These are phyloP conservation scores for Saccharum hybrid DNA, from an alignment of 202 grass and related monocot genomes.

Conservation along the genomic window DNA sequence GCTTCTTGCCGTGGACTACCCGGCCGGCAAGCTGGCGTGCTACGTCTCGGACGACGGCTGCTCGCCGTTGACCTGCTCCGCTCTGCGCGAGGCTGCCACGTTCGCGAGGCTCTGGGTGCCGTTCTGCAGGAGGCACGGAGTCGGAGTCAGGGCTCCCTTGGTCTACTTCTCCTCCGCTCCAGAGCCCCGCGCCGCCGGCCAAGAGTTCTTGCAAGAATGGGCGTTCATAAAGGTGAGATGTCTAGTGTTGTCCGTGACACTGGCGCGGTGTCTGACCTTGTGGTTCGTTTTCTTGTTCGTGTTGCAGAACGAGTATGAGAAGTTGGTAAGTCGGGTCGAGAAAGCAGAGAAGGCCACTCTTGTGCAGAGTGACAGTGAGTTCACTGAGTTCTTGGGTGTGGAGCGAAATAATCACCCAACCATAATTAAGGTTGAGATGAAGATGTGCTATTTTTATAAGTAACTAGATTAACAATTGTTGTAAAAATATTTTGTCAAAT, in stretches of 20 bases:
- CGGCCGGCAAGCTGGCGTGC: slow-evolving; percentile 54
- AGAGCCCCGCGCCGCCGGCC: background rate
- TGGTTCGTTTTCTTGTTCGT: background rate
- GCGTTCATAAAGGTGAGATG: slow-evolving; percentile 10
- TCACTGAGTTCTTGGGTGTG: slow-evolving; percentile 39
- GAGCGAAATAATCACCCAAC: slow-evolving; percentile 45
- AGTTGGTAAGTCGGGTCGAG: slow-evolving; percentile 23
- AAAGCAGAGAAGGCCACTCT: slow-evolving; percentile 34
- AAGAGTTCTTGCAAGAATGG: slow-evolving; percentile 37
- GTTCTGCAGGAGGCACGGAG: slow-evolving; percentile 59
- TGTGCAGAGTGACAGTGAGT: background rate
- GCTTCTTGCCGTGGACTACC: slow-evolving; percentile 68
- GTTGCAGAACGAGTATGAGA: slow-evolving; percentile 39
- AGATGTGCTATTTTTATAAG: too few species aligned
- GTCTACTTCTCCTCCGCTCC: slow-evolving; percentile 45
- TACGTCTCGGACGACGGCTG: slow-evolving; percentile 80
- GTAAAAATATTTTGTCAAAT: background rate
- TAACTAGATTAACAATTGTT: background rate
- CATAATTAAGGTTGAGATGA: slow-evolving; percentile 49
- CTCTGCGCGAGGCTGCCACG: slow-evolving; percentile 48
- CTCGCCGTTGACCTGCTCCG: slow-evolving; percentile 58
- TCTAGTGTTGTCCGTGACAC: too few species aligned
- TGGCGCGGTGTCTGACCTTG: too few species aligned
- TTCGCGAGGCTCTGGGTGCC: slow-evolving; percentile 73
- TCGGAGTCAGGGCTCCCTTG: slow-evolving; percentile 58